Base-by-base conservation (phyloP, 305 asterid species). In the Striga hermonthica region DNA sequence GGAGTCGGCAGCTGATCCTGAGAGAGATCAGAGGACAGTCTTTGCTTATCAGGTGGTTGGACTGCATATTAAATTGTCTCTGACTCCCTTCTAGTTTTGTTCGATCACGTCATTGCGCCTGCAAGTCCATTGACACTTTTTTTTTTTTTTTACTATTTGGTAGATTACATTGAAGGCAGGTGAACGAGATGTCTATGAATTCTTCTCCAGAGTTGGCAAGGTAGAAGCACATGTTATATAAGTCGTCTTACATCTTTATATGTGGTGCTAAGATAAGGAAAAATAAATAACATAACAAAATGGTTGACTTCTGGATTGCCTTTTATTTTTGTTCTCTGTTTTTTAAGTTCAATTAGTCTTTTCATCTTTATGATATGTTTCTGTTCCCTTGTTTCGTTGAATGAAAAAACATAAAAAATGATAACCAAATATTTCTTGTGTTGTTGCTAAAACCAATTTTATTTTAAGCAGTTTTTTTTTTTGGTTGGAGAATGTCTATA, bases 141-240 rank as follows among this genome's bases (percentile, higher is more conserved):
- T 13, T 60, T n/a, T n/a, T 22, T 66, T 22, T 66, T 14, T 68
- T 75, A 31, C 71, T 62, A 64, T 62, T 66, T 63, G 64, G 6
- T 74, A 87, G 95, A 79, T 87, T 63, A 61, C 90, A 65, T 69
- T 85, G 80, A 83, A 83, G 76, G 95, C 95, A 36, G 85, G 79
- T 65, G 95, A 87, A 74, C 76, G 86, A 67, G 92, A 87, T 67
- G 78, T 87, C 58, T 87, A 80, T 13, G 92, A 85, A 65, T 87
- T 87, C 78, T 87, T 87, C 85, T 81, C 90, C n/a, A 81, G 74
- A 70, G 95, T 82, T 68, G 95, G 95, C 77, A 87, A 85, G 95
- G 95, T 87, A 64, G 69, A 43, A 57, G 60, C 58, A 37, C 66
- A 56, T 72, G 44, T 57, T 67, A 59, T 63, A 37, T 57, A 22